These are phyloP conservation scores for Cynanchum wilfordii DNA, from an alignment of 257 asterid species.

Conservation along the genomic window DNA sequence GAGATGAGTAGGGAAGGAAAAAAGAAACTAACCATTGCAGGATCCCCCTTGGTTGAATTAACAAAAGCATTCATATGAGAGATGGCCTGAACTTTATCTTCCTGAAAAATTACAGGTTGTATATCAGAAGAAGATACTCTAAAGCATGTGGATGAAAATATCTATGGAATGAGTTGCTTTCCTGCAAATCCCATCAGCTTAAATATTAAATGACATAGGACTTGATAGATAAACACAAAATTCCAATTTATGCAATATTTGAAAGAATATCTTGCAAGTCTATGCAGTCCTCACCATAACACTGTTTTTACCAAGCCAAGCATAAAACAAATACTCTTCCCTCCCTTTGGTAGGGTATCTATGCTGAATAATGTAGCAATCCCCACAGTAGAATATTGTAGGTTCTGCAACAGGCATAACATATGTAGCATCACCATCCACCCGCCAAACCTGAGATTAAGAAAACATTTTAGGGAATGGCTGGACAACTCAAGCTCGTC, in stretches of 20 bases:
- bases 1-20: background rate
- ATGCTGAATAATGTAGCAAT: slow-evolving; percentile 76
- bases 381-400: slow-evolving; percentile 65
- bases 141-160: background rate
- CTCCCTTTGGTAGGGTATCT: slow-evolving; percentile 49
- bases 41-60: slow-evolving; percentile 22
- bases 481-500: background rate
- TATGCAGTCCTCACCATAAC: slow-evolving; percentile 40
- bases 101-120: slow-evolving; percentile 23
- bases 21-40: slow-evolving; percentile 22
- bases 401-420: slow-evolving; percentile 44
- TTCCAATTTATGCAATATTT: background rate
- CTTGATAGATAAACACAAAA: background rate
- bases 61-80: slow-evolving; percentile 24
- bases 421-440: slow-evolving; percentile 41
- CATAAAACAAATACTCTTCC: slow-evolving; percentile 65
- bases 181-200: slow-evolving; percentile 2
- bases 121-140: background rate
- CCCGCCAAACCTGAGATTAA: slow-evolving; percentile 64
- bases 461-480: slow-evolving; percentile 5
- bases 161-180: background rate
- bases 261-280: background rate
- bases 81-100: slow-evolving; percentile 26
- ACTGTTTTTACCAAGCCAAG: slow-evolving; percentile 82
- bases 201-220: background rate